Percentiles rank a stretch among this genome's conserved stretches.
phyloP scores from a whole-genome alignment of 257 asterid genomes.

The Vinca minor region DNA sequence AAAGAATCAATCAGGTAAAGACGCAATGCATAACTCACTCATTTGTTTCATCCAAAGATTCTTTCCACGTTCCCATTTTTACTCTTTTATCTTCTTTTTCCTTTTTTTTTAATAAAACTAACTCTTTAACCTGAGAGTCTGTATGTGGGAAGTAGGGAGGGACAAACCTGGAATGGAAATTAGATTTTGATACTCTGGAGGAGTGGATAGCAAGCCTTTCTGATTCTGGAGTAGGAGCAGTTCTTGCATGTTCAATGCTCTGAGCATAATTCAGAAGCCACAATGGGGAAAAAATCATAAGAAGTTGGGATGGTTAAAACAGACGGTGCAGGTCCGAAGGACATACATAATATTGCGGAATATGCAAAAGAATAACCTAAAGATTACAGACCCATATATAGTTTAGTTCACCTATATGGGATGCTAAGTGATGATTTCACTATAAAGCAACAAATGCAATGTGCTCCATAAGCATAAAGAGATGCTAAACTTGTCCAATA shows the following conservation, averaged over 20 bases:
- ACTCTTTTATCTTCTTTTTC: background rate
- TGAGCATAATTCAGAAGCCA: slow-evolving; percentile 22
- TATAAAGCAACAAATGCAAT: no score
- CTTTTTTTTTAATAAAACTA: no score
- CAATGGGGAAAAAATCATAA: background rate
- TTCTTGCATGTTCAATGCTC: slow-evolving; percentile 44
- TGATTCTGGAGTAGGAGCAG: slow-evolving; percentile 37
- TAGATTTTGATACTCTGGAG: slow-evolving; percentile 46
- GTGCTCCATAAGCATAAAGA: no score
- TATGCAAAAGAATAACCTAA: background rate
- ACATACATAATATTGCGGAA: background rate
- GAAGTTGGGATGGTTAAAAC: background rate
- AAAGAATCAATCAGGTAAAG: slow-evolving; percentile 15
- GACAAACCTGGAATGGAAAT: slow-evolving; percentile 51
- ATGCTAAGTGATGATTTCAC: no score
- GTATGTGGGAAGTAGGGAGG: background rate
- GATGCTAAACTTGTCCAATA: background rate
- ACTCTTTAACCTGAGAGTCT: no score
- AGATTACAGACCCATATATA: background rate
- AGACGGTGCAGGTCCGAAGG: background rate
- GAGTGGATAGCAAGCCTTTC: slow-evolving; percentile 65
- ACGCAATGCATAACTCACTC: background rate
- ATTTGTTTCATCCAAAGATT: background rate
- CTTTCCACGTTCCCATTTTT: background rate
- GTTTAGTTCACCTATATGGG: background rate